Evolutionary conservation across 2,329 filamentous ascomycete genomes (phyloP).

Genomic region (Dendrostoma leiphaemia): DNA sequence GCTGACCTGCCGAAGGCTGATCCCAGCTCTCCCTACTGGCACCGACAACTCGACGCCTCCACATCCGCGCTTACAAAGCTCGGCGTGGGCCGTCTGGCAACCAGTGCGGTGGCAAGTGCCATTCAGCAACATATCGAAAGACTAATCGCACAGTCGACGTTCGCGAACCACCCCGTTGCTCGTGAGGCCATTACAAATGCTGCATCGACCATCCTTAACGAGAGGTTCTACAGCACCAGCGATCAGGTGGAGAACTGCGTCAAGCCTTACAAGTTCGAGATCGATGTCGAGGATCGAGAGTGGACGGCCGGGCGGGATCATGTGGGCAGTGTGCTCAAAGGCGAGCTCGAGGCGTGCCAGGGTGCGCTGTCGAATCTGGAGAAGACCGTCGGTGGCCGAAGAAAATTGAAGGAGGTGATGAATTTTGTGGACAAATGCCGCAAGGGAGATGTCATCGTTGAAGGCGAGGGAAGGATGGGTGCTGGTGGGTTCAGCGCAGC

Average conservation of each 20-base stretch:
- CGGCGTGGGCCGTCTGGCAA: slow-evolving; percentile 88
- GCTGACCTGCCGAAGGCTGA: slow-evolving; percentile 81
- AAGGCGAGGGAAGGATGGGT: slow-evolving; percentile 78
- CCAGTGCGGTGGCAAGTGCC: slow-evolving; percentile 84
- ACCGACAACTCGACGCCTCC: slow-evolving; percentile 88
- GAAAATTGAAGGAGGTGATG: slow-evolving; percentile 88
- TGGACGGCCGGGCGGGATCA: slow-evolving; percentile 86
- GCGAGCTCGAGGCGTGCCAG: slow-evolving; percentile 83
- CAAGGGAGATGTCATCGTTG: slow-evolving; percentile 79
- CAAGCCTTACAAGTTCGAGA: slow-evolving; percentile 98
- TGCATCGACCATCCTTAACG: slow-evolving; percentile 84
- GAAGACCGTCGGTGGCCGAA: slow-evolving; percentile 71
- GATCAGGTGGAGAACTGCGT: slow-evolving; percentile 99
- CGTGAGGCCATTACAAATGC: slow-evolving; percentile 91
- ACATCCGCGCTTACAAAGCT: slow-evolving; percentile 89
- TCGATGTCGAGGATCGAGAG: slow-evolving; percentile 88
- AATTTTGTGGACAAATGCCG: slow-evolving; percentile 86
- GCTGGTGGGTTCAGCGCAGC: slow-evolving; percentile 92
- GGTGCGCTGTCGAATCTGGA: slow-evolving; percentile 74
- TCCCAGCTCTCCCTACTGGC: slow-evolving; percentile 85
- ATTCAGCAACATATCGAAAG: slow-evolving; percentile 80
- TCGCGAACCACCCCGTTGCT: slow-evolving; percentile 86
- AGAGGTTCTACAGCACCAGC: slow-evolving; percentile 93
- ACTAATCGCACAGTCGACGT: slow-evolving; percentile 77
- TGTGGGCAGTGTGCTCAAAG: slow-evolving; percentile 75